phyloP scores from a whole-genome alignment of 257 asterid species.

The Nemophila menziesii region DNA sequence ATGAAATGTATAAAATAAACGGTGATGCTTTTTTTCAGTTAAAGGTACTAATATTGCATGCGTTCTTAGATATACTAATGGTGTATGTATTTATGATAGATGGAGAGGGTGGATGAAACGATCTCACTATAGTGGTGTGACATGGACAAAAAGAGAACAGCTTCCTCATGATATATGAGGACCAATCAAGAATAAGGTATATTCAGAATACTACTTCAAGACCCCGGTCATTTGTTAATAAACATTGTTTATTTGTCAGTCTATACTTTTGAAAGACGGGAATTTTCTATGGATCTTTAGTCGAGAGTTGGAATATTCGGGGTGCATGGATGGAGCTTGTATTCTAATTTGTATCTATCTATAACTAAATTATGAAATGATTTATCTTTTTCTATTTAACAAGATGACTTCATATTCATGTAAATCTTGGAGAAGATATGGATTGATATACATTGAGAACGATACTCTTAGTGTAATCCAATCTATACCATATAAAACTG shows the following conservation, averaged over 20 bases:
- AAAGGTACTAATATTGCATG: too few relatives aligned
- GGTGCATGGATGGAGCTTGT: slow-evolving; percentile 98
- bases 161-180: slow-evolving; percentile 97
- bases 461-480: slow-evolving; percentile 74
- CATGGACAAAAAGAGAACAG: slow-evolving; percentile 78
- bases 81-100: slow-evolving; percentile 25
- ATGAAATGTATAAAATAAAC: too few relatives aligned
- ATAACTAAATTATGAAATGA: neutral
- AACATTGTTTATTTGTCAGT: slow-evolving; percentile 30
- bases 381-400: slow-evolving; percentile 4
- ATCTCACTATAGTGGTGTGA: slow-evolving; percentile 60
- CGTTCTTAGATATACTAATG: too few relatives aligned
- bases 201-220: slow-evolving; percentile 3
- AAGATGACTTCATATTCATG: slow-evolving; percentile 80
- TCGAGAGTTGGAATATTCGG: slow-evolving; percentile 98
- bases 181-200: slow-evolving; percentile 86
- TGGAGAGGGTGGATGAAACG: slow-evolving; percentile 97
- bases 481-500: slow-evolving; percentile 79
- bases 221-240: too few relatives aligned
- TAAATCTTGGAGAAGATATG: slow-evolving; percentile 70
- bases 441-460: slow-evolving; percentile 61
- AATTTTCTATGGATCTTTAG: slow-evolving; percentile 92
- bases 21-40: too few relatives aligned
- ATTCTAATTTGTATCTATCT: neutral
- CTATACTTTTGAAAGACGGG: slow-evolving; percentile 73